A percentile compares a stretch with the other conserved stretches of the same genome.
phyloP scores from a whole-genome alignment of 1,284 basidiomycete species.

The Ceratobasidium sp. region DNA sequence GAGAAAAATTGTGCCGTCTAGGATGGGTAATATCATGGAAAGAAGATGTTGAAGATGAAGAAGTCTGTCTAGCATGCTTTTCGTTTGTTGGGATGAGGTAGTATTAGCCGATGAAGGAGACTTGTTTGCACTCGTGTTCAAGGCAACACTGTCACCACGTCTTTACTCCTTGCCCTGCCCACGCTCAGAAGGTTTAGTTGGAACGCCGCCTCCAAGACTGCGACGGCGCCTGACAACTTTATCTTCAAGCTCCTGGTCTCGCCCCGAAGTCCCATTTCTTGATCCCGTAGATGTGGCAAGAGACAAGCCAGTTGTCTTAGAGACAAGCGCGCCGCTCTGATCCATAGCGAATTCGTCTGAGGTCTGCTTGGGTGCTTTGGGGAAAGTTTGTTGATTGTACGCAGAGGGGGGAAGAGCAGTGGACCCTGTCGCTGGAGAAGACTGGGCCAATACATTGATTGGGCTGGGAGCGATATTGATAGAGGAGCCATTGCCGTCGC shows the following conservation, averaged over 20 bases:
- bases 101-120: constrained; percentile 54
- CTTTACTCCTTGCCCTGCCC: constrained; percentile 69
- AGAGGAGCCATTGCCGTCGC: constrained; percentile 36
- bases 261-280: constrained; percentile 26
- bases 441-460: constrained; percentile 48
- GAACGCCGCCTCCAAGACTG: constrained; percentile 72
- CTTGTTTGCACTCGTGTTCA: constrained; percentile 64
- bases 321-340: constrained; percentile 70
- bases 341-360: constrained; percentile 88
- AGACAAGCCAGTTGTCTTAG: constrained; percentile 62
- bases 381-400: constrained; percentile 61
- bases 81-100: constrained; percentile 51
- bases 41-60: constrained; percentile 70
- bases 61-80: constrained; percentile 47
- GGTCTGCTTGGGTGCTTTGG: constrained; percentile 77
- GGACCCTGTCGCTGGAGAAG: constrained; percentile 53
- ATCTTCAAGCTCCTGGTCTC: constrained; percentile 65
- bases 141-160: constrained; percentile 72
- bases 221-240: constrained; percentile 74
- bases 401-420: constrained; percentile 62
- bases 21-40: constrained; percentile 65
- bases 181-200: constrained; percentile 62
- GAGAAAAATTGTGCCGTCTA: constrained; percentile 78
- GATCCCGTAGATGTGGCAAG: constrained; percentile 1
- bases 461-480: constrained; percentile 43